A percentile compares a stretch with the other conserved stretches of the same genome.
phyloP scores from a whole-genome alignment of 176 grass and related monocot genomes.

The Triticum dicoccoides region DNA sequence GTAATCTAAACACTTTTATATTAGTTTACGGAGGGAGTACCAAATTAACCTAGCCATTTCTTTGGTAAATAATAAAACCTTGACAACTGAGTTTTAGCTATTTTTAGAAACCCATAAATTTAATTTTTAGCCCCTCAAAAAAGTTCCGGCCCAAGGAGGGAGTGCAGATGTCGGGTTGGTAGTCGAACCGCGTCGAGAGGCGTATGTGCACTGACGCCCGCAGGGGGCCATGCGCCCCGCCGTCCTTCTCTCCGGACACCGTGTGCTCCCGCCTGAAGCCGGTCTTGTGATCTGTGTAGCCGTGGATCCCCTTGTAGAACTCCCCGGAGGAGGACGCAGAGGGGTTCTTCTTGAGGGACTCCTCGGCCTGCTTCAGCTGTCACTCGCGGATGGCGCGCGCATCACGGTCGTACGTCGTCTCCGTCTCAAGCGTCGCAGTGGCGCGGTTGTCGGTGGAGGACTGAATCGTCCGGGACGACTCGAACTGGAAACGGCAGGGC shows the following conservation, averaged over 20 bases:
- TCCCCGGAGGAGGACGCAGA: constrained; percentile 23
- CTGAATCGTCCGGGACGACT: constrained; percentile 80
- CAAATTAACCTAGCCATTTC: too few species aligned
- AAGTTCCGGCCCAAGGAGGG: background rate
- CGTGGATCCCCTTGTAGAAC: constrained; percentile 79
- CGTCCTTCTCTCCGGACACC: constrained; percentile 79
- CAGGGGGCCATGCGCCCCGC: constrained; percentile 72
- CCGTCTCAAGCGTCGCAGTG: constrained; percentile 74
- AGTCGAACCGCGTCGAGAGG: constrained; percentile 71
- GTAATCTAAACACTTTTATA: too few species aligned
- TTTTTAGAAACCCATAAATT: background rate
- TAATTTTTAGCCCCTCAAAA: background rate
- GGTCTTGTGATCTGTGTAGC: constrained; percentile 86
- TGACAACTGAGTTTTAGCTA: background rate
- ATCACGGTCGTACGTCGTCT: constrained; percentile 69
- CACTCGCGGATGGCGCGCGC: constrained; percentile 79
- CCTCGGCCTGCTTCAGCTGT: constrained; percentile 68
- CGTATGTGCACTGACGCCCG: constrained; percentile 78
- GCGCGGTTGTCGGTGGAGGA: constrained; percentile 67
- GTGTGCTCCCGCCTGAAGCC: constrained; percentile 89
- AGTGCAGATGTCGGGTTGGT: constrained; percentile 85
- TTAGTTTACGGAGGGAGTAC: too few species aligned
- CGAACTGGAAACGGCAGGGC: constrained; percentile 62
- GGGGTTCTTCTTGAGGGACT: constrained; percentile 61
- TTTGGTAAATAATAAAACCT: too few species aligned